Evolutionary conservation across 805 yeast species (phyloP), one percentile per base, ranked within the genome.

Genomic region (Scheffersomyces coipomensis): DNA sequence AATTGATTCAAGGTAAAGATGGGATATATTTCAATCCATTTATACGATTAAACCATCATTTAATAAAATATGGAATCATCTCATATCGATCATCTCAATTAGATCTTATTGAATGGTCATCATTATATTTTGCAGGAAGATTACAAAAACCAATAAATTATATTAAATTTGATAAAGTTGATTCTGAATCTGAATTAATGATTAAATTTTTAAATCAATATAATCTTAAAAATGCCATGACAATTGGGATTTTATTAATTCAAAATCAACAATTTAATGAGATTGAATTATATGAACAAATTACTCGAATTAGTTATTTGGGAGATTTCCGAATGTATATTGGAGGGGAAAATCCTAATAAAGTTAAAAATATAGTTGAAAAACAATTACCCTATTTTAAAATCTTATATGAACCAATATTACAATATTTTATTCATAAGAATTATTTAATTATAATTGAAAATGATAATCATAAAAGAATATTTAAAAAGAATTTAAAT

Each of bases 1-100:
- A 42, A 25, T 48, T 39, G 11, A 67, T 74, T 1, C 73, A 87
- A 7, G 66, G 82, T 2, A 62, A 59, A 42, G 93, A 96, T 0
- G 97, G 97, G 6, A 85, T 91, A 3, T 93, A 91, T 60, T 93
- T 88, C 70, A 93, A 93, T 56, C 98, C 99, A 3, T 93, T 76
- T 60, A 88, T 87, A 5, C 71, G 76, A 33, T 71, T 89, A 38
- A 46, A 57, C n/a, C 47, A 49, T 8, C 48, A 49, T 5, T 58
- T 76, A 37, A 78, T 91, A 33, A 93, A 93, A 56, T 93, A 93
- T 56, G 99, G 99, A 11, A 83, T 89, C 10, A 83, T 89, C 1
- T 80, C 88, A 4, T 70, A 77, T 46, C 74, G 77, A 17, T 73
- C 73, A 8, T 62, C 88, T 16, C 61, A 81, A 27, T 68, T 68